These are phyloP conservation scores for Fragaria vesca DNA, from an alignment of 306 rosid species.

Conservation along the genomic window DNA sequence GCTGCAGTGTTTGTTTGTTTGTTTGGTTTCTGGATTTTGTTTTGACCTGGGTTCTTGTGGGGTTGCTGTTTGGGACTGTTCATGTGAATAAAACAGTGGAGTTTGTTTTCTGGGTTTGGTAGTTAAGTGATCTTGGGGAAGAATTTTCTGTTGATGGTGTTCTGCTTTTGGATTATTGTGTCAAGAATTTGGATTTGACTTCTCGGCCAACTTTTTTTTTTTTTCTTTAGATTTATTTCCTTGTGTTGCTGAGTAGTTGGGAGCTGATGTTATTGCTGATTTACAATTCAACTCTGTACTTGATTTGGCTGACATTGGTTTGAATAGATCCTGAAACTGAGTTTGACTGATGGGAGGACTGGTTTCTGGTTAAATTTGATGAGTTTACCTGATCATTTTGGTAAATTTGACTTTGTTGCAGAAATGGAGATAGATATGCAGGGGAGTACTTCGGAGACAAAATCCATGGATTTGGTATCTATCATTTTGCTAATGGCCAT, in stretches of 20 bases:
- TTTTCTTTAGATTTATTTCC: neutral
- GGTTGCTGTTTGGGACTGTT: conserved; percentile 13
- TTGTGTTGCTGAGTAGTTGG: conserved; percentile 1
- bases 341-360: neutral
- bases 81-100: conserved; percentile 22
- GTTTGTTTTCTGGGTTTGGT: neutral
- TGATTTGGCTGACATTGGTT: neutral
- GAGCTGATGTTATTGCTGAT: neutral
- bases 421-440: conserved; percentile 97
- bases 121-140: neutral
- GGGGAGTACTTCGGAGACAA: conserved; percentile 99
- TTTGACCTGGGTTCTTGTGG: neutral
- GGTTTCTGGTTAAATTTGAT: neutral
- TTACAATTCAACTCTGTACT: conserved; percentile 4
- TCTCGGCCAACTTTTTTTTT: neutral
- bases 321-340: neutral
- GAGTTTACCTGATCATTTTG: conserved; percentile 2
- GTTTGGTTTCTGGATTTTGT: neutral
- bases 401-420: conserved; percentile 30
- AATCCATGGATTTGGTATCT: conserved; percentile 96
- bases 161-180: neutral
- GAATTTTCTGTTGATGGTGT: neutral
- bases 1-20: neutral
- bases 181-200: conserved; percentile 7
- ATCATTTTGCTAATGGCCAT: conserved; percentile 91